These are phyloP conservation scores for Lablab purpureus DNA, from an alignment of 306 rosid genomes.

Conservation along the genomic window DNA sequence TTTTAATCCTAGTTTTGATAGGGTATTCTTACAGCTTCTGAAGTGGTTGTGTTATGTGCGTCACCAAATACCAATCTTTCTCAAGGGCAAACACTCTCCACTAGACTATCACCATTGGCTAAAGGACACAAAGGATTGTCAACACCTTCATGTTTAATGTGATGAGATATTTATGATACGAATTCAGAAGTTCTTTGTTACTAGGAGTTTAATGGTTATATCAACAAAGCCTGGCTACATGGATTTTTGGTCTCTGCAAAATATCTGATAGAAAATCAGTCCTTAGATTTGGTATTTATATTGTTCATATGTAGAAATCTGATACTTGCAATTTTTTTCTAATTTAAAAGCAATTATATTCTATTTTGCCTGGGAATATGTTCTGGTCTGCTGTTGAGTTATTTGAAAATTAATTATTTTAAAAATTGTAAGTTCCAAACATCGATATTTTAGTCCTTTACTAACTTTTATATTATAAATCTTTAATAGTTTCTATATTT, in stretches of 20 bases:
- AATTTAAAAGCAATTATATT: not conserved
- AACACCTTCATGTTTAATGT: constrained; percentile 16
- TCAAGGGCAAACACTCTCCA: constrained; percentile 8
- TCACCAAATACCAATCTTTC: constrained; percentile 11
- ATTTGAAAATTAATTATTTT: too few species aligned
- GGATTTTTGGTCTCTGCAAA: not conserved
- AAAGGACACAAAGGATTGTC: constrained; percentile 17
- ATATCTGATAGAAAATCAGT: constrained; percentile 8
- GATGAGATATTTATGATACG: constrained; percentile 18
- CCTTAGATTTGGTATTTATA: not conserved
- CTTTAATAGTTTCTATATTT: too few species aligned
- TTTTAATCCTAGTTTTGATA: constrained; percentile 11
- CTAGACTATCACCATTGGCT: constrained; percentile 8
- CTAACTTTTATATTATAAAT: too few species aligned
- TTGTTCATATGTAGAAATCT: constrained; percentile 9
- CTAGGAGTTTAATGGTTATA: not conserved
- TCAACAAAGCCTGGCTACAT: not conserved
- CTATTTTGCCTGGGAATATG: not conserved
- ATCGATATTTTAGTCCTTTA: too few species aligned
- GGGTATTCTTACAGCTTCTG: constrained; percentile 2
- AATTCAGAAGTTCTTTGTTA: constrained; percentile 7
- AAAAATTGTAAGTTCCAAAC: too few species aligned
- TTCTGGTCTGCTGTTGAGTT: not conserved
- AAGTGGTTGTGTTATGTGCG: constrained; percentile 31
- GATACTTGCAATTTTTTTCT: not conserved